A percentile compares a stretch with the other conserved stretches of the same genome.
phyloP scores from a whole-genome alignment of 768 basidiomycete species.

The Lentinula lateritia region DNA sequence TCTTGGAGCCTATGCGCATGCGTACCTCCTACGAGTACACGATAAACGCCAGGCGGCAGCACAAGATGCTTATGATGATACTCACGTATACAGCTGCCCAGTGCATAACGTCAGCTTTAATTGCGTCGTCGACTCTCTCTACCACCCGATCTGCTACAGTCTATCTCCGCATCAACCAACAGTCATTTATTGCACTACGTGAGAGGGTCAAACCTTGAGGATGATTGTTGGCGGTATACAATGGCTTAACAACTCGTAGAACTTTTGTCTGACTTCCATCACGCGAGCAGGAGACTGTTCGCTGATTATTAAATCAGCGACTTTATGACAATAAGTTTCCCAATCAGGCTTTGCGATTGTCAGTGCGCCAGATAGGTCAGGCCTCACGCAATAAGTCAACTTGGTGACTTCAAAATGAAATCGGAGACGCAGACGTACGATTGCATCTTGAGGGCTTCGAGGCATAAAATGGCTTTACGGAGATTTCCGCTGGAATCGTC shows the following conservation, averaged over 20 bases:
- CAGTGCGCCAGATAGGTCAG: slow-evolving; percentile 75
- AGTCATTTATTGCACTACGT: not conserved
- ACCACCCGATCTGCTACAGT: slow-evolving; percentile 88
- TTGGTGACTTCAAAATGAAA: not conserved
- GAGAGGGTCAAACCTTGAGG: slow-evolving; percentile 60
- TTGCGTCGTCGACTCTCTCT: slow-evolving; percentile 79
- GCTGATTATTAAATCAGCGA: slow-evolving; percentile 83
- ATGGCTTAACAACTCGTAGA: slow-evolving; percentile 94
- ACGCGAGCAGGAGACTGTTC: slow-evolving; percentile 88
- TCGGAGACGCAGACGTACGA: slow-evolving; percentile 46
- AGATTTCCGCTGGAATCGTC: slow-evolving; percentile 84
- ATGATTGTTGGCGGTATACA: slow-evolving; percentile 94
- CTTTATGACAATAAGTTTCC: slow-evolving; percentile 94
- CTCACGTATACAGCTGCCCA: slow-evolving; percentile 96
- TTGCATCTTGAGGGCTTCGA: slow-evolving; percentile 97
- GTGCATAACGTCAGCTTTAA: slow-evolving; percentile 93
- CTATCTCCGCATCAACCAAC: slow-evolving; percentile 31
- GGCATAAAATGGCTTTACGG: slow-evolving; percentile 88
- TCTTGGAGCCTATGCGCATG: slow-evolving; percentile 87
- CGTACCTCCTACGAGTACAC: slow-evolving; percentile 69
- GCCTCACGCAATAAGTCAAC: slow-evolving; percentile 35
- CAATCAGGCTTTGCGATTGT: slow-evolving; percentile 97
- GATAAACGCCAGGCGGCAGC: not conserved
- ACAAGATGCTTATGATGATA: slow-evolving; percentile 8
- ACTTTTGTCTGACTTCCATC: slow-evolving; percentile 87